phyloP scores from a whole-genome alignment of 768 basidiomycete genomes.

The Trametes gibbosa region DNA sequence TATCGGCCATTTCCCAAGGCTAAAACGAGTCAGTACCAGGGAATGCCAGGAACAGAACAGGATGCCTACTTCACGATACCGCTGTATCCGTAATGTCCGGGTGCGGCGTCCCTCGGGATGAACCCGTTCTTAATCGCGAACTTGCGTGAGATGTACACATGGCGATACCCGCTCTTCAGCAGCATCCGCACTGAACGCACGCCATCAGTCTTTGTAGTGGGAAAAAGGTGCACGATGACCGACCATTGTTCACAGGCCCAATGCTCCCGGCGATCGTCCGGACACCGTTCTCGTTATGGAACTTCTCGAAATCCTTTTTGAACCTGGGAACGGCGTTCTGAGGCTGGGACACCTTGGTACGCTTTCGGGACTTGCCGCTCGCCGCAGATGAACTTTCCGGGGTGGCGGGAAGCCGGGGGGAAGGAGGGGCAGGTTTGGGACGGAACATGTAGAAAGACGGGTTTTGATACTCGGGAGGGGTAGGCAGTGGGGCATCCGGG shows the following conservation, averaged over 20 bases:
- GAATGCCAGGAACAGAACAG: neutral
- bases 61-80: constrained; percentile 65
- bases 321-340: constrained; percentile 56
- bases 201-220: neutral
- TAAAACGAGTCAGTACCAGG: constrained; percentile 16
- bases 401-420: constrained; percentile 31
- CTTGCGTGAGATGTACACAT: constrained; percentile 93
- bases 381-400: constrained; percentile 28
- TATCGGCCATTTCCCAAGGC: constrained; percentile 84
- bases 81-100: constrained; percentile 91
- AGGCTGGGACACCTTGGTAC: constrained; percentile 32
- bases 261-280: constrained; percentile 89
- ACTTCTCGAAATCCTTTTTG: constrained; percentile 78
- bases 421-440: constrained; percentile 21
- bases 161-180: constrained; percentile 84
- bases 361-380: constrained; percentile 40
- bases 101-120: constrained; percentile 81
- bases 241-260: constrained; percentile 86
- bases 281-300: constrained; percentile 90
- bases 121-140: constrained; percentile 89
- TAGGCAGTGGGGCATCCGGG: constrained; percentile 56
- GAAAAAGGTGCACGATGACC: constrained; percentile 23
- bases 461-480: constrained; percentile 64
- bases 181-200: constrained; percentile 78
- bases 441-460: constrained; percentile 66